Conservation (phyloP, 1,284 basidiomycete species). For the Gymnopus androsaceus region DNA sequence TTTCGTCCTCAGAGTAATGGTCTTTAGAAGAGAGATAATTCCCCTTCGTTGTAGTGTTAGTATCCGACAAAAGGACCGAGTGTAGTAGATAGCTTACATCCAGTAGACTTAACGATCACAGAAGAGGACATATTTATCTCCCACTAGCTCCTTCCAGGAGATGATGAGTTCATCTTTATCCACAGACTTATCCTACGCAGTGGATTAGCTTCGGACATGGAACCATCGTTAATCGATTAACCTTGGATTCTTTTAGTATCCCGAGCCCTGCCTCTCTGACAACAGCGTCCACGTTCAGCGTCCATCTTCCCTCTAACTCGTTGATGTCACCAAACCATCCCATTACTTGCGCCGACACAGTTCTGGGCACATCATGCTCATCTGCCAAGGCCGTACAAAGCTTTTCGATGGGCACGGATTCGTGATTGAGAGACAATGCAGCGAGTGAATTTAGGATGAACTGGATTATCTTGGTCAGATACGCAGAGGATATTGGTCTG, state of each 20-base stretch:
- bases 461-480: constrained; percentile 72
- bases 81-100: constrained; percentile 54
- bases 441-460: constrained; percentile 72
- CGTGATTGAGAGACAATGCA: constrained; percentile 51
- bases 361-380: constrained; percentile 70
- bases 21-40: constrained; percentile 59
- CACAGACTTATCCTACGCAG: constrained; percentile 55
- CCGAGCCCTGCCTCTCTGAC: constrained; percentile 73
- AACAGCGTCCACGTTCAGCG: constrained; percentile 57
- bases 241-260: constrained; percentile 65
- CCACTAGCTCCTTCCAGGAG: constrained; percentile 71
- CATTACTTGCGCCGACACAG: constrained; percentile 71
- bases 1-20: constrained; percentile 26
- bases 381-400: constrained; percentile 61
- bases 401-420: constrained; percentile 52
- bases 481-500: constrained; percentile 65
- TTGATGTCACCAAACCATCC: constrained; percentile 72
- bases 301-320: constrained; percentile 54
- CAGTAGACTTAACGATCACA: constrained; percentile 63
- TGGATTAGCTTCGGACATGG: neutral
- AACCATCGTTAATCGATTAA: constrained; percentile 29
- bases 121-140: constrained; percentile 69
- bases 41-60: constrained; percentile 48
- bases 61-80: no score
- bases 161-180: constrained; percentile 54